Conservation (phyloP, 2,329 filamentous ascomycete species). For the Harringtonia aguacate region DNA sequence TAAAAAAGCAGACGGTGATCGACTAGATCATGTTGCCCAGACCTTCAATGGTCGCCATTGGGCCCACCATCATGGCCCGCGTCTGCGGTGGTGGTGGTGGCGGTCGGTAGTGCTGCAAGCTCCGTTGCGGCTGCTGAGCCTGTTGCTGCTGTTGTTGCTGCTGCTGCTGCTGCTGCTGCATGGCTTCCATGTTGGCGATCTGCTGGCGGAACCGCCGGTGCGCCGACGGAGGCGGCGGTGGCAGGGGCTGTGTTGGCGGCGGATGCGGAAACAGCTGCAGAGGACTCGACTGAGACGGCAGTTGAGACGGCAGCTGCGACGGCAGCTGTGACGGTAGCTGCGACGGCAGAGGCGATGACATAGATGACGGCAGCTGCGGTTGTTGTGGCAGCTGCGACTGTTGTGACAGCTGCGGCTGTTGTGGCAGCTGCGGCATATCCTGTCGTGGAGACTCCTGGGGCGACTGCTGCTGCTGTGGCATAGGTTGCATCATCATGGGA, state of each 20-base stretch:
- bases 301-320: slow-evolving; percentile 2
- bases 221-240: slow-evolving; percentile 16
- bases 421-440: slow-evolving; percentile 3
- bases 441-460: slow-evolving; percentile 9
- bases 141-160: slow-evolving; percentile 13
- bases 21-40: slow-evolving; percentile 31
- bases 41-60: slow-evolving; percentile 23
- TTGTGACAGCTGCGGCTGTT: slow-evolving; percentile 9
- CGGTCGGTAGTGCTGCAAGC: slow-evolving; percentile 9
- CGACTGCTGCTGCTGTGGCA: slow-evolving; percentile 14
- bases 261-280: slow-evolving; percentile 18
- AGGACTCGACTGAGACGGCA: neutral
- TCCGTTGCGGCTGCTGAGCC: slow-evolving; percentile 12
- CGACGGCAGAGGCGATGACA: slow-evolving; percentile 4
- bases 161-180: slow-evolving; percentile 17
- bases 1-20: slow-evolving; percentile 1
- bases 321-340: neutral
- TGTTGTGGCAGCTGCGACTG: slow-evolving; percentile 9
- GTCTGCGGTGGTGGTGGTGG: slow-evolving; percentile 13
- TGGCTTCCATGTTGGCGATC: slow-evolving; percentile 12
- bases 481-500: slow-evolving; percentile 1
- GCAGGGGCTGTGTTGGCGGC: slow-evolving; percentile 17
- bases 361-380: neutral
- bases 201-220: slow-evolving; percentile 14
- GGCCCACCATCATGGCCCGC: slow-evolving; percentile 15